phyloP scores from a whole-genome alignment of 2,329 filamentous ascomycete genomes.

The Trichoderma sp. region DNA sequence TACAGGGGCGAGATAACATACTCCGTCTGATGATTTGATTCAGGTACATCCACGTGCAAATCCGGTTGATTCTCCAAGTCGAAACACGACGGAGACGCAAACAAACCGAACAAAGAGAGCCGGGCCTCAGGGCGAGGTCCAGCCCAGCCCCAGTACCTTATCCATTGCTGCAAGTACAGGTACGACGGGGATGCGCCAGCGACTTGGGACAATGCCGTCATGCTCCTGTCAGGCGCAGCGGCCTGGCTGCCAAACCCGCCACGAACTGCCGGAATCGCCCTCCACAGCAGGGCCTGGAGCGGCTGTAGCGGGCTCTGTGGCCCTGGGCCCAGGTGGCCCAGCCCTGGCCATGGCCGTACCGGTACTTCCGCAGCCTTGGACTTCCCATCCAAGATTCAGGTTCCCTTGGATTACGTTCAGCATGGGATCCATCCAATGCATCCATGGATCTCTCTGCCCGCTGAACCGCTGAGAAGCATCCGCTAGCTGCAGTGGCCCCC shows the following conservation, averaged over 20 bases:
- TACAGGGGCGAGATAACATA: not conserved
- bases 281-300: constrained; percentile 6
- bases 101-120: too few species aligned
- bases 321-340: not conserved
- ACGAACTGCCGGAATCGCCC: constrained; percentile 20
- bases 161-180: not conserved
- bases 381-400: too few species aligned
- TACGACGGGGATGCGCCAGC: not conserved
- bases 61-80: too few species aligned
- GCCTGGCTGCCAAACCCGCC: not conserved
- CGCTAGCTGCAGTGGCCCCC: not conserved
- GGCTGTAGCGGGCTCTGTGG: constrained; percentile 1
- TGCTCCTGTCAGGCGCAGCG: constrained; percentile 1
- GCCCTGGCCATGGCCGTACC: not conserved
- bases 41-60: too few species aligned
- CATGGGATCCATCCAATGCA: not conserved
- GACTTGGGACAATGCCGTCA: not conserved
- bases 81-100: too few species aligned
- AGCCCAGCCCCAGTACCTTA: too few species aligned
- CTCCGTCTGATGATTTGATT: too few species aligned
- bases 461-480: not conserved
- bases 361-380: not conserved
- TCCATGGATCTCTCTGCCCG: not conserved
- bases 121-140: too few species aligned
- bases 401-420: not conserved